These are phyloP conservation scores for Monilinia fructigena DNA, from an alignment of 2,329 filamentous ascomycete species.

Conservation along the genomic window DNA sequence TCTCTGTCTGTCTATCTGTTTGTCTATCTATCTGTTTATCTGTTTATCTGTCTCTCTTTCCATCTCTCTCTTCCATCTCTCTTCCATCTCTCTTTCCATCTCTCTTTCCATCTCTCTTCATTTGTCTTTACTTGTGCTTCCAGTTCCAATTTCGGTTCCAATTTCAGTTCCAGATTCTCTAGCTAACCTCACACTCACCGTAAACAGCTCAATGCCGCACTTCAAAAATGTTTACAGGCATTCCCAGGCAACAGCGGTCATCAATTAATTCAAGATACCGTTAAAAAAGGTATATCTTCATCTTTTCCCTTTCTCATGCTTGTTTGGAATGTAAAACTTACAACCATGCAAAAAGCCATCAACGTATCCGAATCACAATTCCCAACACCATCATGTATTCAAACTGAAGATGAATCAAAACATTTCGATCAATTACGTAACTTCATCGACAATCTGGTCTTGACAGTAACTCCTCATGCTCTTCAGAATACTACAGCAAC, in stretches of 20 bases:
- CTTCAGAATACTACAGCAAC: neutral
- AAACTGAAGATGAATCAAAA: slow-evolving; percentile 23
- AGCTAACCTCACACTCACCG: neutral
- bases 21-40: too few relatives aligned
- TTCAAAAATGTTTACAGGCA: slow-evolving; percentile 17
- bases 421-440: slow-evolving; percentile 25
- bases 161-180: too few relatives aligned
- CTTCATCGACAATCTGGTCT: slow-evolving; percentile 24
- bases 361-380: slow-evolving; percentile 16
- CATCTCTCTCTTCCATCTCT: too few relatives aligned
- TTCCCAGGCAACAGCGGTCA: slow-evolving; percentile 22
- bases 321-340: neutral
- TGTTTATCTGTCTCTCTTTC: too few relatives aligned
- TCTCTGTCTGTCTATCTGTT: too few relatives aligned
- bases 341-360: slow-evolving; percentile 10
- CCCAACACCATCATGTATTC: slow-evolving; percentile 22
- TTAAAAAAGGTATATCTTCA: slow-evolving; percentile 18
- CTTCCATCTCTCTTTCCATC: too few relatives aligned
- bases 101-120: too few relatives aligned
- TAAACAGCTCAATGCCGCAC: slow-evolving; percentile 21
- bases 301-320: neutral
- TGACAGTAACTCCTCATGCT: slow-evolving; percentile 19
- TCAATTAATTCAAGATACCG: slow-evolving; percentile 21
- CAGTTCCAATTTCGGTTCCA: neutral
- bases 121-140: too few relatives aligned